Evolutionary conservation across 345 rosid species (phyloP).

Genomic region (Erucastrum elatum): DNA sequence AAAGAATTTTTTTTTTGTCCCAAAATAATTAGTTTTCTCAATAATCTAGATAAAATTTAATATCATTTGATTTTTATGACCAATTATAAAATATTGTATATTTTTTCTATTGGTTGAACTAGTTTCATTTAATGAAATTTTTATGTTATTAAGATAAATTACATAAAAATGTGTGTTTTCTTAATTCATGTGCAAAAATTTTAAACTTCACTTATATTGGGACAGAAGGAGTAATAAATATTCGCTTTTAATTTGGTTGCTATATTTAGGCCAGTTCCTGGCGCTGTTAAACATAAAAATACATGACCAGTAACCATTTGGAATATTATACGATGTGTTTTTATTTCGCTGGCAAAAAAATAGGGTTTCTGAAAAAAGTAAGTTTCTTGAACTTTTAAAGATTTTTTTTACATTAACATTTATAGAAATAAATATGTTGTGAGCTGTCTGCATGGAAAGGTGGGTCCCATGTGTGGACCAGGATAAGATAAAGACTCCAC

Average conservation of each 20-base stretch:
- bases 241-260: background rate
- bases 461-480: slow-evolving; percentile 24
- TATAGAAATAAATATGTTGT: slow-evolving; percentile 39
- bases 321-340: slow-evolving; percentile 16
- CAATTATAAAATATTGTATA: no score
- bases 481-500: slow-evolving; percentile 54
- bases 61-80: no score
- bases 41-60: no score
- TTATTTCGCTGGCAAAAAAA: background rate
- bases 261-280: slow-evolving; percentile 1
- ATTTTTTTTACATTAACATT: background rate
- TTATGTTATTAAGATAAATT: no score
- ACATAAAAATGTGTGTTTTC: no score
- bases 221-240: no score
- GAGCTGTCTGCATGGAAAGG: slow-evolving; percentile 30
- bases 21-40: no score
- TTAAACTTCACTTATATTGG: no score
- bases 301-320: background rate
- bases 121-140: no score
- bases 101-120: no score
- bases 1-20: no score
- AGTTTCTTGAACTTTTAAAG: slow-evolving; percentile 12
- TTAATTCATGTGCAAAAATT: no score
- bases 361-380: background rate
- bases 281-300: slow-evolving; percentile 10